Evolutionary conservation across 192 early-diverging fungal species (phyloP), one percentile per base, ranked within the genome.

Genomic region (Coemansia sp.): DNA sequence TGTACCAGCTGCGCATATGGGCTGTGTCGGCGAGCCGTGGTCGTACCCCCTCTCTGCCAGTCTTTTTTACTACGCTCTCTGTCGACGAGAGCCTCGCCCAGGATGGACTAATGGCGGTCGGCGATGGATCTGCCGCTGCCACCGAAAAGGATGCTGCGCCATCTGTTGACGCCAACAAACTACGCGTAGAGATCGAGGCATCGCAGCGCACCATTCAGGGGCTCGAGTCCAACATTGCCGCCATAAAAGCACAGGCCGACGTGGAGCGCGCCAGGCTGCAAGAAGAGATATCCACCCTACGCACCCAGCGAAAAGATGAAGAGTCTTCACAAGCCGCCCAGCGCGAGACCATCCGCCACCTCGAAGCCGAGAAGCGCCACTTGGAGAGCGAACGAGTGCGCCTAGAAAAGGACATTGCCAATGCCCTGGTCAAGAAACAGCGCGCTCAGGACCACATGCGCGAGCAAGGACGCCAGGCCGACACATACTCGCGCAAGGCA

Each of bases 1-100:
- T n/a, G n/a, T n/a, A n/a, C n/a, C n/a, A n/a, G n/a, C n/a, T n/a
- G 18, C 72, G 81, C 1, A 64, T 83, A 16, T 79, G 75, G 81
- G 75, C 81, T 20, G 36, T 83, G 20, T 83, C 81, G 1, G 38
- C 49, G 62, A 83, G 76, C 52, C 73, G 71, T 9, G 81, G 76
- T 6, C 75, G 76, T 3, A 40, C 71, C 4, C 70, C 76, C 13
- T 83, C 81, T 5, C 64, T 64, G 29, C 81, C 81, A 3, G 69
- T 78, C 6, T 79, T 83, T 72, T 73, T 83, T 11, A 72, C 44
- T n/a, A 83, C 80, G 15, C 66, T 72, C 27, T 5, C 70, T 1
- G 15, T 40, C 3, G 34, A 63, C 16, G 68, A 76, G 20, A 16
- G 31, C 31, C 22, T n/a, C 24, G 64, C 41, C 6, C 33, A 40